Evolutionary conservation across 139 green algal species (phyloP).

Genomic region (Monoraphidium neglectum): DNA sequence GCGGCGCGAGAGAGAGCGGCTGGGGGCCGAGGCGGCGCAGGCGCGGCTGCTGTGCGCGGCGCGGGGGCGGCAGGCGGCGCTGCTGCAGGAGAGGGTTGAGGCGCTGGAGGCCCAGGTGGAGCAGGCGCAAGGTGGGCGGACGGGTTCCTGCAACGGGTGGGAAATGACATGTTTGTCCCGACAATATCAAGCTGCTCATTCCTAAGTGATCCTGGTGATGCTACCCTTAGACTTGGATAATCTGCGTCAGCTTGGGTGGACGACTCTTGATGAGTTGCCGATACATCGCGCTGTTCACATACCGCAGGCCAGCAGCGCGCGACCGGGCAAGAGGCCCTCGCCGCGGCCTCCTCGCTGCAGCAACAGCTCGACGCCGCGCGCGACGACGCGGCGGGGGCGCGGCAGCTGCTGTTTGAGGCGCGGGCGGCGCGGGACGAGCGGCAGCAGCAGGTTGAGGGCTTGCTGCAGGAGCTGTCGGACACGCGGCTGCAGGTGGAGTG

Average conservation of each 20-base stretch:
- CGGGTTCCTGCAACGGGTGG: no score
- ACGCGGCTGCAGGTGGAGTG: conserved; percentile 43
- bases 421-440: not conserved
- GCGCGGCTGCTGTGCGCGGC: conserved; percentile 34
- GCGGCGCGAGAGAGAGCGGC: conserved; percentile 27
- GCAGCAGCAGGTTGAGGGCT: conserved; percentile 28
- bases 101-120: conserved; percentile 6
- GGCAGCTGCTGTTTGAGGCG: not conserved
- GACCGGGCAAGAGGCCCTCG: no score
- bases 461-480: conserved; percentile 11
- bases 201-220: no score
- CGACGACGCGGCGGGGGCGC: not conserved
- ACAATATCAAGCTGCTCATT: no score
- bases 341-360: not conserved
- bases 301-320: no score
- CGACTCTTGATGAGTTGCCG: no score
- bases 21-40: conserved; percentile 36
- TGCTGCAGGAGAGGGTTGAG: conserved; percentile 33
- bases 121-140: not conserved
- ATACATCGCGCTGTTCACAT: no score
- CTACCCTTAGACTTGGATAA: no score
- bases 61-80: conserved; percentile 31
- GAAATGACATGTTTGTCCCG: no score
- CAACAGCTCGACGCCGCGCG: not conserved
- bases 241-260: no score